A percentile compares a stretch with the other conserved stretches of the same genome.
Evolutionary conservation across 2,329 filamentous ascomycete species (phyloP).

Genomic region (Arthrobotrys pseudoclavata): DNA sequence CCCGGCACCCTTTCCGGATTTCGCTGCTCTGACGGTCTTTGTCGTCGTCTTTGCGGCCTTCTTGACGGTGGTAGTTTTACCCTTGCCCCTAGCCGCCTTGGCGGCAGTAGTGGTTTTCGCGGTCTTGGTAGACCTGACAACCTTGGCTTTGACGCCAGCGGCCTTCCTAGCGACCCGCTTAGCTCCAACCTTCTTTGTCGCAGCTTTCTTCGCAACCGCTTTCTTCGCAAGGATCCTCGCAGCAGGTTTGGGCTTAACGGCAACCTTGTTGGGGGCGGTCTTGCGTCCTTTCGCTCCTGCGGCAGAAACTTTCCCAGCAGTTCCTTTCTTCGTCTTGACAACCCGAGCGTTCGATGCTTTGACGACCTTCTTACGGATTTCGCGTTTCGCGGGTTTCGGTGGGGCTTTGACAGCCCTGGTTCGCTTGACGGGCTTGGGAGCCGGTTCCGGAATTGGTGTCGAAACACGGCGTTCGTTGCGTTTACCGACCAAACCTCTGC

Average conservation of each 20-base stretch:
- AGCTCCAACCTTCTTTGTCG: constrained; percentile 36
- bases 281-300: constrained; percentile 29
- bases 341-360: constrained; percentile 56
- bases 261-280: constrained; percentile 38
- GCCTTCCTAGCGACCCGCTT: constrained; percentile 58
- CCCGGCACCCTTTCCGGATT: constrained; percentile 47
- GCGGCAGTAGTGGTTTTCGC: constrained; percentile 27
- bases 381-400: constrained; percentile 46
- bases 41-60: constrained; percentile 46
- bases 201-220: constrained; percentile 44
- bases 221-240: constrained; percentile 56
- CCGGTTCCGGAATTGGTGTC: constrained; percentile 42
- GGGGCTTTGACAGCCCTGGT: constrained; percentile 37
- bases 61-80: constrained; percentile 44
- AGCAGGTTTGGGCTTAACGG: constrained; percentile 54
- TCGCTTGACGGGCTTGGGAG: constrained; percentile 51
- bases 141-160: constrained; percentile 60
- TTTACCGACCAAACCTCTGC: constrained; percentile 73
- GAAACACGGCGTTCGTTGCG: constrained; percentile 60
- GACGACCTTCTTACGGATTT: constrained; percentile 62
- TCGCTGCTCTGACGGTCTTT: constrained; percentile 53
- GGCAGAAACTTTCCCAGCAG: constrained; percentile 36
- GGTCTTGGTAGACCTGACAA: constrained; percentile 38
- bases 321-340: constrained; percentile 51
- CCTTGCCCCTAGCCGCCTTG: constrained; percentile 30